Evolutionary conservation across 129 eudicot genomes (phyloP), one percentile per base, ranked within the genome.

Genomic region (Escallonia herrerae): DNA sequence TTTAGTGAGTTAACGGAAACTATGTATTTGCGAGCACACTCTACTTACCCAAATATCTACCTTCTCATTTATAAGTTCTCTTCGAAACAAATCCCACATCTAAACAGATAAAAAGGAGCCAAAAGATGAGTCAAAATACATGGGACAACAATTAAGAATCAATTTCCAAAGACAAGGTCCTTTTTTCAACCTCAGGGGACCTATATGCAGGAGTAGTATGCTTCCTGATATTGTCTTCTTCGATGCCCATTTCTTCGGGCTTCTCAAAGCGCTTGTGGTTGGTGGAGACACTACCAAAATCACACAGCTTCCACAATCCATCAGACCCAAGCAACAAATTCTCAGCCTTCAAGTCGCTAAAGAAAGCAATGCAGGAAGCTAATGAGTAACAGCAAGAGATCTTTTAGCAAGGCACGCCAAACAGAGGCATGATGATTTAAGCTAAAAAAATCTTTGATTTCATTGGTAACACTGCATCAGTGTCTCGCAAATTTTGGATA

Each of bases 191-290:
- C 99, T 89, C 99, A 69, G 99, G 99, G 54, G 95, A 82, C 80
- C 99, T 80, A 62, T 94, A 94, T 43, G 95, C 99, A 62, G 99
- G 99, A 14, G 99, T 94, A 15, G 99, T 94, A 80, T 94, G 83
- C 80, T 94, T 94, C 79, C 99, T 86, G 43, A 94, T 94, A 40
- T 79, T 89, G 74, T 94, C 99, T 81, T 89, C 99, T 83, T 94
- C 99, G 15, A 94, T 80, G 44, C 99, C 99, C 97, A 89, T 89
- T 80, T 94, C 99, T 77, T 89, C 97, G 62, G 99, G 95, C 77
- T 80, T 89, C 77, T 86, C 99, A 80, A 94, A 94, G 72, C 94
- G 81, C 51, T 82, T 94, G 64, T 94, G 99, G 79, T 89, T 94
- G 43, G 97, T 94, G 43, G 95, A 86, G 57, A 89, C 86, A 63